These are phyloP conservation scores for Penicillium mononematosum DNA, from an alignment of 495 filamentous ascomycete species.

Conservation along the genomic window DNA sequence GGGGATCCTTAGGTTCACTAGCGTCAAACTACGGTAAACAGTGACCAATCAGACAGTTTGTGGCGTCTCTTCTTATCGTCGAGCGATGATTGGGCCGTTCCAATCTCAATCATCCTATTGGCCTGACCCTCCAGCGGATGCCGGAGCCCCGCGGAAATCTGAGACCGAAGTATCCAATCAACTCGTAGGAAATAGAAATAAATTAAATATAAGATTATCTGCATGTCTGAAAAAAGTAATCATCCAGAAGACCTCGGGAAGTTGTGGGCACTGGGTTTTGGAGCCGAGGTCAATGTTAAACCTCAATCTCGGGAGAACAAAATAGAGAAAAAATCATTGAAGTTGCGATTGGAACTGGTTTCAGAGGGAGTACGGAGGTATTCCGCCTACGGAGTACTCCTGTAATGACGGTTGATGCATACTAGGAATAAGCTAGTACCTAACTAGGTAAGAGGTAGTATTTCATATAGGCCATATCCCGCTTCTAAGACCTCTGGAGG, in stretches of 20 bases:
- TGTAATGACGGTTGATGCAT: too few relatives aligned
- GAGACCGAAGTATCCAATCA: not conserved
- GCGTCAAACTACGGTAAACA: not conserved
- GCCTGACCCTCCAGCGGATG: not conserved
- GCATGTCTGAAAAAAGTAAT: not conserved
- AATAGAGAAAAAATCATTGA: too few relatives aligned
- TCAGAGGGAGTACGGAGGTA: too few relatives aligned
- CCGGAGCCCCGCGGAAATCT: not conserved
- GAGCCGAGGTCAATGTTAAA: too few relatives aligned
- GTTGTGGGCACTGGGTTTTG: too few relatives aligned
- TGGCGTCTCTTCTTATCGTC: constrained; percentile 11
- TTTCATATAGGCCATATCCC: too few relatives aligned
- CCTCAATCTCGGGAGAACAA: too few relatives aligned
- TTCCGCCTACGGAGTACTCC: too few relatives aligned
- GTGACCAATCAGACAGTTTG: not conserved
- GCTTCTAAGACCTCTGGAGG: too few relatives aligned
- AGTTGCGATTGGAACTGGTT: too few relatives aligned
- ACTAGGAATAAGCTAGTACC: too few relatives aligned
- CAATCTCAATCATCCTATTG: not conserved
- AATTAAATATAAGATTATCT: not conserved
- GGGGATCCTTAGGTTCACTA: constrained; percentile 1
- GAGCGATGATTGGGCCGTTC: not conserved
- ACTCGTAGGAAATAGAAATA: not conserved
- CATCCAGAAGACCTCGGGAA: not conserved
- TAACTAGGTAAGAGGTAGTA: too few relatives aligned